A percentile compares a stretch with the other conserved stretches of the same genome.
Conservation (phyloP, 441 rosid species). For the Erodium trifolium region DNA sequence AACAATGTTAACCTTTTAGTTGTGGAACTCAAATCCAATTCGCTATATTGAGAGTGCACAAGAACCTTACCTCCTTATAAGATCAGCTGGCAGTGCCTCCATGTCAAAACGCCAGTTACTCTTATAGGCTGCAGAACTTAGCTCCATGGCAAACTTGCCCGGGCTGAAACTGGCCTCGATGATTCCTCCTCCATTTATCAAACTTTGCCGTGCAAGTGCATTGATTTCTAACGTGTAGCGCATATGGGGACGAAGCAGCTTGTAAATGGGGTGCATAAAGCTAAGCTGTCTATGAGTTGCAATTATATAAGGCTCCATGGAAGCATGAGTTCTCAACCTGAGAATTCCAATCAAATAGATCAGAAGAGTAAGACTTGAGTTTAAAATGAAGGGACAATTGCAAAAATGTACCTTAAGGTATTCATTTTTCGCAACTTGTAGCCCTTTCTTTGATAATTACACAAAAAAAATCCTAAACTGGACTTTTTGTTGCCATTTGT, state of each 20-base stretch:
- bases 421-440: no score
- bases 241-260: conserved; percentile 81
- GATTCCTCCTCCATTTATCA: conserved; percentile 84
- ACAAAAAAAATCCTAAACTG: no score
- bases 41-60: neutral
- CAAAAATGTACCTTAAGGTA: no score
- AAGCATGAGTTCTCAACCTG: conserved; percentile 90
- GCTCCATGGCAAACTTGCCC: conserved; percentile 68
- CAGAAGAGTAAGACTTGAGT: neutral
- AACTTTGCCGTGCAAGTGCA: conserved; percentile 78
- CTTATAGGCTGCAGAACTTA: conserved; percentile 84
- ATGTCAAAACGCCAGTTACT: conserved; percentile 72
- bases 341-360: conserved; percentile 12
- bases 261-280: conserved; percentile 76
- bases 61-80: conserved; percentile 52
- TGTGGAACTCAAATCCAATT: no score
- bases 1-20: no score
- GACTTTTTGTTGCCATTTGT: no score
- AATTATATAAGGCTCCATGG: conserved; percentile 81
- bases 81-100: conserved; percentile 96
- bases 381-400: no score
- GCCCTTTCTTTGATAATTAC: no score
- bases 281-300: conserved; percentile 89
- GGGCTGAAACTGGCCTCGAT: conserved; percentile 89
- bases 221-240: conserved; percentile 89